These are phyloP conservation scores for Pseudonectria buxi DNA, from an alignment of 2,329 filamentous ascomycete species.

Conservation along the genomic window DNA sequence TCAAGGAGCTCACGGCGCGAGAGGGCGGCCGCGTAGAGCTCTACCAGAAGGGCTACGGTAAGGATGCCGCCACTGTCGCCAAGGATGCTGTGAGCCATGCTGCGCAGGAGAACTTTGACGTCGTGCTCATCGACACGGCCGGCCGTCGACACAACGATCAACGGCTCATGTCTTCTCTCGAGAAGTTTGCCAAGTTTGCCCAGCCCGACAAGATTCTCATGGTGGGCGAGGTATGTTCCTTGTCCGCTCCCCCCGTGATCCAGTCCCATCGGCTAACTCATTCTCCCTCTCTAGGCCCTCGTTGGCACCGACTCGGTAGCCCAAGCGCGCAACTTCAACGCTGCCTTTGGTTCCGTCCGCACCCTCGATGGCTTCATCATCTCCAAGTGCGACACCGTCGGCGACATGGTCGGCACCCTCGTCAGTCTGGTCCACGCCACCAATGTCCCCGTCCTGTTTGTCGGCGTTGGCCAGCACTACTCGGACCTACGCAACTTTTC, in stretches of 20 bases:
- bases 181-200: slow-evolving; percentile 96
- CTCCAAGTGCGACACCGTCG: slow-evolving; percentile 96
- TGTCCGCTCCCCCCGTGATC: not conserved
- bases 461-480: slow-evolving; percentile 68
- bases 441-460: slow-evolving; percentile 88
- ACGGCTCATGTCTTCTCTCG: slow-evolving; percentile 89
- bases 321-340: slow-evolving; percentile 94
- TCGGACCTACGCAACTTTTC: slow-evolving; percentile 62
- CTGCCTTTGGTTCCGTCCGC: slow-evolving; percentile 74
- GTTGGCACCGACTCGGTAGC: slow-evolving; percentile 94
- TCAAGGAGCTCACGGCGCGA: slow-evolving; percentile 78
- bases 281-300: slow-evolving; percentile 50
- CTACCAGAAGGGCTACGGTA: slow-evolving; percentile 96
- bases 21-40: slow-evolving; percentile 83
- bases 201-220: slow-evolving; percentile 98
- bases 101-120: slow-evolving; percentile 69
- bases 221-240: slow-evolving; percentile 55
- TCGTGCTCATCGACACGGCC: slow-evolving; percentile 94
- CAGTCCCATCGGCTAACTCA: slow-evolving; percentile 3
- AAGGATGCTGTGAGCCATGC: slow-evolving; percentile 87
- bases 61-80: slow-evolving; percentile 91
- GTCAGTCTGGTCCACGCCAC: slow-evolving; percentile 98
- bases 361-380: slow-evolving; percentile 95
- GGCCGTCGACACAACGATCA: slow-evolving; percentile 93
- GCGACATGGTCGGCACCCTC: slow-evolving; percentile 95